Base-by-base conservation (phyloP, 2,329 filamentous ascomycete species). In the Aspergillus fijiensis region DNA sequence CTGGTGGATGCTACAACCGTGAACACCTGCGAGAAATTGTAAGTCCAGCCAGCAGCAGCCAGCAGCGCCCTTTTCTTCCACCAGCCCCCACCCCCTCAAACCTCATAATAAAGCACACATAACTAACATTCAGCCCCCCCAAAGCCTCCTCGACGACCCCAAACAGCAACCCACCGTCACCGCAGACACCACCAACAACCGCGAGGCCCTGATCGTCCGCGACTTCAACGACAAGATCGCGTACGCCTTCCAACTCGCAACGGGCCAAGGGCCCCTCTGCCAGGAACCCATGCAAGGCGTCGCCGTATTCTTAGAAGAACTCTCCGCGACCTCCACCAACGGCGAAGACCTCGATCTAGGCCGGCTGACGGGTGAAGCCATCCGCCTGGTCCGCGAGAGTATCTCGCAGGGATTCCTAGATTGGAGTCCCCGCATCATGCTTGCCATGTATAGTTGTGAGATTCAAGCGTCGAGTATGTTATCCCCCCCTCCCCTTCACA, bases 371-470 rank as follows among this genome's bases (percentile, higher is more conserved):
- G 92, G 95, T 63, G 95, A 98, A 78, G 87, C 96, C 49, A 96
- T 99, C 80, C 92, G 92, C 75, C 89, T 90, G 0, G 88, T 94
- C 19, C 91, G 94, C 67, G 87, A 91, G 50, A 85, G 88, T n/a
- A 92, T 99, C 62, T 86, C 89, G 54, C 82, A 88, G 64, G 94
- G 89, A 23, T 96, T 98, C 81, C 81, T 97, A 19, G 95, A 98
- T 81, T 99, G 95, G 95, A 94, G 89, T 45, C 91, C 95, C 0
- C 88, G 95, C n/a, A 85, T 99, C 67, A 87, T 98, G 79, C 86
- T 99, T 49, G 95, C 95, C 55, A 98, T 98, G 92, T 99, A 99
- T 80, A 92, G 87, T 58, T 96, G 94, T 74, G 95, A 98, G 74
- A 98, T 99, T 70, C 95, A 98, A 83, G 92, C 94, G 31, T 93